Conservation (phyloP, 73 alveolate genomes). For the Loxodes magnus region DNA sequence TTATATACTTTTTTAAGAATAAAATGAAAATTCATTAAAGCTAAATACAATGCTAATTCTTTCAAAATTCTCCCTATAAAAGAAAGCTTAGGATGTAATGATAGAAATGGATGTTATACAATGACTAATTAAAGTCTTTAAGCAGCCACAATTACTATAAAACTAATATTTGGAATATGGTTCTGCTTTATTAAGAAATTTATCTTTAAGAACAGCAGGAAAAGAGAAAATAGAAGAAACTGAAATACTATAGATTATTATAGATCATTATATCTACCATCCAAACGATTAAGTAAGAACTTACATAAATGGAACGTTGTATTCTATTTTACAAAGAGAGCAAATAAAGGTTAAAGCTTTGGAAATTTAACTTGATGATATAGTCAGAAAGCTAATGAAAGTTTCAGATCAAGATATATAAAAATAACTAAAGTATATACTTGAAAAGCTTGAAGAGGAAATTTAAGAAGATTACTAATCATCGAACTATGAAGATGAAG, state of each 20-base stretch:
- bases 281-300: conserved; percentile 35
- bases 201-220: conserved; percentile 38
- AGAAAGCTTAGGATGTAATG: conserved; percentile 37
- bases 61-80: conserved; percentile 38
- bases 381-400: conserved; percentile 27
- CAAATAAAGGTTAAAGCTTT: conserved; percentile 39
- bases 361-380: conserved; percentile 44
- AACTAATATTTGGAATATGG: conserved; percentile 54
- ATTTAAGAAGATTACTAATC: conserved; percentile 33
- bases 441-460: conserved; percentile 40
- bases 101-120: conserved; percentile 38
- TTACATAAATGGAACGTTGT: conserved; percentile 49
- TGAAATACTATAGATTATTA: conserved; percentile 12
- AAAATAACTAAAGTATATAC: conserved; percentile 38
- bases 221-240: conserved; percentile 44
- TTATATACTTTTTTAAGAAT: conserved; percentile 12
- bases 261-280: conserved; percentile 14
- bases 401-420: conserved; percentile 32
- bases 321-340: conserved; percentile 41
- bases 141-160: neutral
- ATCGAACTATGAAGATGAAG: conserved; percentile 45
- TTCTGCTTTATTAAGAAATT: conserved; percentile 54
- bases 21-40: conserved; percentile 30
- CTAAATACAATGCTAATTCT: conserved; percentile 45
- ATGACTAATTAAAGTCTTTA: conserved; percentile 26